These are phyloP conservation scores for Ploettnerulaceae sp. DNA, from an alignment of 2,329 filamentous ascomycete genomes.

Conservation along the genomic window DNA sequence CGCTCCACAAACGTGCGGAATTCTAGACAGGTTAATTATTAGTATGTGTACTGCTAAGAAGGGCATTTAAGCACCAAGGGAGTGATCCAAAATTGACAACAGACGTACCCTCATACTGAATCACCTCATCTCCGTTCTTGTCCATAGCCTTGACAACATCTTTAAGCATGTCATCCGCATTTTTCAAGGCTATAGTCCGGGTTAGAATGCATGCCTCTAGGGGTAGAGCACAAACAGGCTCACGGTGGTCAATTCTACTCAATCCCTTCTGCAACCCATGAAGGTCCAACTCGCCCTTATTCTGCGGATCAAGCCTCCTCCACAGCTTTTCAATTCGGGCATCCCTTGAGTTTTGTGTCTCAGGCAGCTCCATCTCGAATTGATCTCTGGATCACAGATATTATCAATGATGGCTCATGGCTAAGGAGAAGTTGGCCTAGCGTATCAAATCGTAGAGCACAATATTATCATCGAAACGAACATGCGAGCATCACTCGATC, in stretches of 20 bases:
- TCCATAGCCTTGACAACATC: slow-evolving; percentile 81
- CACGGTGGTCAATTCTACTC: slow-evolving; percentile 87
- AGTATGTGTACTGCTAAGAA: background rate
- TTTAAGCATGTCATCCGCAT: slow-evolving; percentile 80
- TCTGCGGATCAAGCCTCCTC: slow-evolving; percentile 71
- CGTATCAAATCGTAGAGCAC: background rate
- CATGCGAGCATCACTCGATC: slow-evolving; percentile 1
- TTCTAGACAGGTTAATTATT: slow-evolving; percentile 48
- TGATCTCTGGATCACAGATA: slow-evolving; percentile 7
- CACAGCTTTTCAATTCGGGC: slow-evolving; percentile 79
- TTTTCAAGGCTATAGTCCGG: slow-evolving; percentile 63
- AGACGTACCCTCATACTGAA: slow-evolving; percentile 77
- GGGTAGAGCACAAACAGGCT: slow-evolving; percentile 34
- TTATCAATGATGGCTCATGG: slow-evolving; percentile 27
- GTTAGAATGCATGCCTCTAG: slow-evolving; percentile 23
- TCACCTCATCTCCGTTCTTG: slow-evolving; percentile 79
- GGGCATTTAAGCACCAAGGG: background rate
- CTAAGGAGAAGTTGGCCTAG: slow-evolving; percentile 1
- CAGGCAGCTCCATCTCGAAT: slow-evolving; percentile 55
- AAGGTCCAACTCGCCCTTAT: slow-evolving; percentile 76
- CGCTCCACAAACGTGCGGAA: slow-evolving; percentile 84
- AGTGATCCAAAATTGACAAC: background rate
- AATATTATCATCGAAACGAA: slow-evolving; percentile 11
- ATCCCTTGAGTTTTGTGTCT: slow-evolving; percentile 75
- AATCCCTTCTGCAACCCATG: slow-evolving; percentile 80